A percentile compares a stretch with the other conserved stretches of the same genome.
These are phyloP conservation scores for Naumovozyma castellii DNA, from an alignment of 805 yeast genomes.

Conservation along the genomic window DNA sequence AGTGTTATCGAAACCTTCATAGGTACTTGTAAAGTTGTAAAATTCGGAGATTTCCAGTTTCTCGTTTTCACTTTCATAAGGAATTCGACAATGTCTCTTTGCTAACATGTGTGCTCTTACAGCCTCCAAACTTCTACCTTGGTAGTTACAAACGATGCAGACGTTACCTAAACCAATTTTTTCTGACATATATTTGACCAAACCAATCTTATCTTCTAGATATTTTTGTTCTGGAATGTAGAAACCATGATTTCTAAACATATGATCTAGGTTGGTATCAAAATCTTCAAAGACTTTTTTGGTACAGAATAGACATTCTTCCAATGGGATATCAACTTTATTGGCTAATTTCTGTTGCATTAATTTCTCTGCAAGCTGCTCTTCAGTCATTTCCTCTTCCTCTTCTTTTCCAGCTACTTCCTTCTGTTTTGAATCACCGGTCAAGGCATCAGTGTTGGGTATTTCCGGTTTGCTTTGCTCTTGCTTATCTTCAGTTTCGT, in stretches of 20 bases:
- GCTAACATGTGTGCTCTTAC: conserved; percentile 84
- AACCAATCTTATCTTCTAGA: conserved; percentile 61
- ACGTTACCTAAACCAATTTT: conserved; percentile 88
- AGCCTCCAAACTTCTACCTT: conserved; percentile 76
- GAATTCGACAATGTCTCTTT: conserved; percentile 82
- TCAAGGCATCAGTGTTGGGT: too few species aligned
- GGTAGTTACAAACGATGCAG: conserved; percentile 75
- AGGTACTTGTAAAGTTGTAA: conserved; percentile 78
- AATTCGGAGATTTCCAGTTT: conserved; percentile 82
- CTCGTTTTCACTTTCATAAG: conserved; percentile 78
- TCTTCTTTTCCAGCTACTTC: conserved; percentile 4
- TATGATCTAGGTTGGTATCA: conserved; percentile 49
- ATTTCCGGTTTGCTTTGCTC: too few species aligned
- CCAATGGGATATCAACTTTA: conserved; percentile 39
- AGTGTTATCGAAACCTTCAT: conserved; percentile 26
- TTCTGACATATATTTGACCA: conserved; percentile 72
- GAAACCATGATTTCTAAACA: conserved; percentile 73
- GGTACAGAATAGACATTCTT: conserved; percentile 47
- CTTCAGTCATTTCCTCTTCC: conserved; percentile 5
- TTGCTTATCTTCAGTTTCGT: conserved; percentile 1
- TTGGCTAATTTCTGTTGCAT: conserved; percentile 33
- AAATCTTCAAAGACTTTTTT: conserved; percentile 39
- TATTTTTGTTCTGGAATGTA: conserved; percentile 78
- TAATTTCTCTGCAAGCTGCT: conserved; percentile 27
- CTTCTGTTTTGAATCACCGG: too few species aligned